phyloP scores from a whole-genome alignment of 768 basidiomycete genomes.

The Boletus pseudo-olivaceus region DNA sequence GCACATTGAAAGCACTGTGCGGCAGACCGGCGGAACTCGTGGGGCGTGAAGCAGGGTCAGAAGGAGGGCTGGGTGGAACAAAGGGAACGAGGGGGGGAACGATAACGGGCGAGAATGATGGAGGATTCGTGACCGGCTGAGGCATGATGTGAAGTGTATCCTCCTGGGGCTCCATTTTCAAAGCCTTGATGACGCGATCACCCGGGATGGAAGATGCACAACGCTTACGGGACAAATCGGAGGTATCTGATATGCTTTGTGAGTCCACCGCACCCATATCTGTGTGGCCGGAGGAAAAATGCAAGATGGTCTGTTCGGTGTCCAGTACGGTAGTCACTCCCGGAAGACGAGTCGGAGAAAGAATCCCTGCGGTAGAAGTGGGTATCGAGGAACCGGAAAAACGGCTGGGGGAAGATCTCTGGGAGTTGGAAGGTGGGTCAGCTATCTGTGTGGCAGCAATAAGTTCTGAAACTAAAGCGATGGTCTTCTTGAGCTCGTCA shows the following conservation, averaged over 20 bases:
- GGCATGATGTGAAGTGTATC: slow-evolving; percentile 32
- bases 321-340: slow-evolving; percentile 21
- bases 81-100: slow-evolving; percentile 28
- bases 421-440: slow-evolving; percentile 33
- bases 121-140: slow-evolving; percentile 16
- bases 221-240: slow-evolving; percentile 48
- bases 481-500: slow-evolving; percentile 53
- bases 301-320: slow-evolving; percentile 21
- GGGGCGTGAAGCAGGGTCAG: slow-evolving; percentile 31
- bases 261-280: slow-evolving; percentile 22
- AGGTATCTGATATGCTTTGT: slow-evolving; percentile 27
- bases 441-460: slow-evolving; percentile 43
- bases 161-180: slow-evolving; percentile 49
- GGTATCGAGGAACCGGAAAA: slow-evolving; percentile 31
- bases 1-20: slow-evolving; percentile 21
- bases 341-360: slow-evolving; percentile 22
- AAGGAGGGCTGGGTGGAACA: slow-evolving; percentile 24
- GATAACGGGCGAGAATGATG: slow-evolving; percentile 24
- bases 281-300: slow-evolving; percentile 12
- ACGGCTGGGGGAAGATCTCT: slow-evolving; percentile 27
- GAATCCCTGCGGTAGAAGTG: slow-evolving; percentile 36
- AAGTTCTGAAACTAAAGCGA: slow-evolving; percentile 52
- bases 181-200: slow-evolving; percentile 44
- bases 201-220: slow-evolving; percentile 47
- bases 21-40: slow-evolving; percentile 30